phyloP scores from a whole-genome alignment of 2,329 filamentous ascomycete genomes.

The Phialophora tarda region DNA sequence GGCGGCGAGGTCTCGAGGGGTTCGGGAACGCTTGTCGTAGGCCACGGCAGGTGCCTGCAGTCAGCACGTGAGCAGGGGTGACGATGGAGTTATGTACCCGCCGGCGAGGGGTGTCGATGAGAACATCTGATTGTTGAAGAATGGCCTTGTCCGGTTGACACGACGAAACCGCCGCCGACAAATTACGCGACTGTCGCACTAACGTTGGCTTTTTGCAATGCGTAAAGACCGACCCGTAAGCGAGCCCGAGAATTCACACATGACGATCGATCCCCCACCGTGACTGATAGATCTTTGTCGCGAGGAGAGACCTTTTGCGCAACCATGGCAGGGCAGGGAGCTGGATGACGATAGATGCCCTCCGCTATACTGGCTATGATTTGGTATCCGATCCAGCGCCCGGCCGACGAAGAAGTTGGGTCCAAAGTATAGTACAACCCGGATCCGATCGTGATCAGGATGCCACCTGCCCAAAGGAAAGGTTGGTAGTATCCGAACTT shows the following conservation, averaged over 20 bases:
- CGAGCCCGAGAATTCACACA: constrained; percentile 7
- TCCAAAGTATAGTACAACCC: constrained; percentile 46
- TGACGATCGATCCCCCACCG: constrained; percentile 29
- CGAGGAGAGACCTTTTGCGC: constrained; percentile 15
- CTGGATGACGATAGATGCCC: constrained; percentile 39
- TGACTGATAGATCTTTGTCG: constrained; percentile 8
- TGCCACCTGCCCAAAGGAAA: constrained; percentile 24
- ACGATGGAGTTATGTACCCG: background rate
- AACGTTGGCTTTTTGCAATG: background rate
- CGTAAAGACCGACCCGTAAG: too few relatives aligned
- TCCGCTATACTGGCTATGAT: constrained; percentile 41
- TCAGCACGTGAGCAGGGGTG: background rate
- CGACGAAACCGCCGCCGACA: background rate
- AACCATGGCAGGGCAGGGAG: background rate
- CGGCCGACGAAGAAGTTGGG: constrained; percentile 38
- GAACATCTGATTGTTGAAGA: background rate
- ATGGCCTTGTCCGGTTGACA: background rate
- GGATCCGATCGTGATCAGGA: constrained; percentile 39
- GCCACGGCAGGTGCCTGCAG: background rate
- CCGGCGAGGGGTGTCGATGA: background rate
- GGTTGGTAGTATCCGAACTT: too few relatives aligned
- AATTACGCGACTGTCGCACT: background rate
- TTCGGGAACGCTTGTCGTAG: background rate
- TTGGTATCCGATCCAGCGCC: constrained; percentile 48
- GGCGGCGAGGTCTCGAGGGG: background rate